A percentile compares a stretch with the other conserved stretches of the same genome.
These are phyloP conservation scores for Pseudoneurospora amorphoporcata DNA, from an alignment of 495 filamentous ascomycete species.

Conservation along the genomic window DNA sequence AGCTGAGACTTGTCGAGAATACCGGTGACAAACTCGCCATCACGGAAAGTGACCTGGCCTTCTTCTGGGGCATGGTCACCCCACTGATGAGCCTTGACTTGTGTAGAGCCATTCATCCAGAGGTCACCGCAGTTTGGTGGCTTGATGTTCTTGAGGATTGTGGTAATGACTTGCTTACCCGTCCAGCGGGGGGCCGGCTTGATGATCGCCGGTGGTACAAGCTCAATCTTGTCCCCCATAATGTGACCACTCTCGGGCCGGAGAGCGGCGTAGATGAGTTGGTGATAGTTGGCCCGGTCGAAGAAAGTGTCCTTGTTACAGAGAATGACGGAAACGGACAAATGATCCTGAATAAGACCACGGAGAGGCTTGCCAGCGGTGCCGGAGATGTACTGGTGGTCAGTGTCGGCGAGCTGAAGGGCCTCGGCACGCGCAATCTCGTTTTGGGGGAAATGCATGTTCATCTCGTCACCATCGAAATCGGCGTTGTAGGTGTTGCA, in stretches of 20 bases:
- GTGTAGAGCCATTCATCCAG: conserved; percentile 67
- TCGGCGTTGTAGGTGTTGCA: conserved; percentile 99
- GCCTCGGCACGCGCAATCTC: conserved; percentile 90
- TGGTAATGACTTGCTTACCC: conserved; percentile 95
- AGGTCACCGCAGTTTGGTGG: conserved; percentile 66
- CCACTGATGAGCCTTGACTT: conserved; percentile 68
- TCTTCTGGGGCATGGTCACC: conserved; percentile 46
- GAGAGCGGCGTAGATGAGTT: conserved; percentile 80
- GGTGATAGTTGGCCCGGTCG: conserved; percentile 76
- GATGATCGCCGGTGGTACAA: conserved; percentile 67
- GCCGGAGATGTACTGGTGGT: conserved; percentile 91
- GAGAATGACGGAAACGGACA: conserved; percentile 85
- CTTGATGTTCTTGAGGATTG: conserved; percentile 83
- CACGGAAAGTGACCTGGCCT: conserved; percentile 69
- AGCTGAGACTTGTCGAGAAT: conserved; percentile 96
- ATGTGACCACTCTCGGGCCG: conserved; percentile 84
- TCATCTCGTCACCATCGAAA: conserved; percentile 99
- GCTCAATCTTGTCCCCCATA: conserved; percentile 55
- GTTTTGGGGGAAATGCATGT: conserved; percentile 99
- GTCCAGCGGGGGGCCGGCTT: conserved; percentile 84
- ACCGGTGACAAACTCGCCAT: conserved; percentile 78
- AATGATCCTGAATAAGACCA: conserved; percentile 98
- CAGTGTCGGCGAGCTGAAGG: conserved; percentile 83
- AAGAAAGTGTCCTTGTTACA: conserved; percentile 93
- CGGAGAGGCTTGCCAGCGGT: conserved; percentile 90